phyloP scores from a whole-genome alignment of 140 eudicot genomes.

The Artemisia princeps region DNA sequence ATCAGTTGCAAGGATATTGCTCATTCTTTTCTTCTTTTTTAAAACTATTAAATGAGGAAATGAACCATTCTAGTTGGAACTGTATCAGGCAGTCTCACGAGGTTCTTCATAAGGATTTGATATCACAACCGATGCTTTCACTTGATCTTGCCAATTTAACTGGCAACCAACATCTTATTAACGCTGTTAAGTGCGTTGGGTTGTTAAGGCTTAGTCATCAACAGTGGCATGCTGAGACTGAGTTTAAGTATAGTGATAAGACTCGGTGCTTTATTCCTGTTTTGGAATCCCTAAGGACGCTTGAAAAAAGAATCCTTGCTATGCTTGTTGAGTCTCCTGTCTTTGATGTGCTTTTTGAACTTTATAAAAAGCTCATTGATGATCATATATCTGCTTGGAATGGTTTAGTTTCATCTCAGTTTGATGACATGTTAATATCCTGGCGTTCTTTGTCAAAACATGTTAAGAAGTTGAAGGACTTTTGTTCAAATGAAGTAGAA shows the following conservation, averaged over 20 bases:
- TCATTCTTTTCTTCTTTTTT: constrained; percentile 38
- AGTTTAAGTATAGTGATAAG: constrained; percentile 22
- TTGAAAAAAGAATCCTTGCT: constrained; percentile 68
- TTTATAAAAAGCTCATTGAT: constrained; percentile 49
- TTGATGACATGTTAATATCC: constrained; percentile 39
- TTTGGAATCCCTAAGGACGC: constrained; percentile 33
- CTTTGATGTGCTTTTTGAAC: constrained; percentile 47
- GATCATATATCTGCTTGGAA: constrained; percentile 73
- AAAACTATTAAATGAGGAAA: constrained; percentile 41
- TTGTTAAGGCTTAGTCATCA: constrained; percentile 60
- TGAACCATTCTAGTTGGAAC: constrained; percentile 68
- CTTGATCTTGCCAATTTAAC: constrained; percentile 36
- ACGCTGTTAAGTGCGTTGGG: constrained; percentile 45
- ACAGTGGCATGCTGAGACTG: constrained; percentile 65
- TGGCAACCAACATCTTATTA: constrained; percentile 29
- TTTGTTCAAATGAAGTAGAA: constrained; percentile 53
- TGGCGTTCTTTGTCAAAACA: constrained; percentile 60
- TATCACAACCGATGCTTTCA: constrained; percentile 55
- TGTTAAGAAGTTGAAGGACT: constrained; percentile 36
- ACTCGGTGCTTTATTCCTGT: constrained; percentile 39
- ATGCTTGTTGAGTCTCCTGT: constrained; percentile 47
- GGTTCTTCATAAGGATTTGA: constrained; percentile 24
- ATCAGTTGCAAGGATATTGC: constrained; percentile 41
- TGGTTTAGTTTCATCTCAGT: constrained; percentile 37
- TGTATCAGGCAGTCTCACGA: constrained; percentile 30